These are phyloP conservation scores for Nigrospora oryzae DNA, from an alignment of 2,329 filamentous ascomycete genomes.

Conservation along the genomic window DNA sequence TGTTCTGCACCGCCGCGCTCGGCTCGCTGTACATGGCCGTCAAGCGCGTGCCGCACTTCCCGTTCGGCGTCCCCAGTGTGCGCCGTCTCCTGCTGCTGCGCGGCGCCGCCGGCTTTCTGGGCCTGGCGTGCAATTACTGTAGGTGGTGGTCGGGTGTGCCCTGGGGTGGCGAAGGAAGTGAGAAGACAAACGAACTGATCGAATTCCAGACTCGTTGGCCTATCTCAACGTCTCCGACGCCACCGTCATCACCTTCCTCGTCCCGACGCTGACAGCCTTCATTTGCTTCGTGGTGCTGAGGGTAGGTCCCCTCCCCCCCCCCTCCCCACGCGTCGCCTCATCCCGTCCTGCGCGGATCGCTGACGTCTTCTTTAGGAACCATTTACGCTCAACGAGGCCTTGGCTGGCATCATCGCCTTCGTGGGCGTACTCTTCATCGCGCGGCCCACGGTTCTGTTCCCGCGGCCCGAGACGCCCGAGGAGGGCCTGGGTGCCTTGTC, in stretches of 20 bases:
- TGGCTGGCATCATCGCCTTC: conserved; percentile 61
- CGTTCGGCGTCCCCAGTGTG: conserved; percentile 52
- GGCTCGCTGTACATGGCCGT: conserved; percentile 31
- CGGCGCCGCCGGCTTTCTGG: conserved; percentile 55
- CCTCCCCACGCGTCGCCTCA: background rate
- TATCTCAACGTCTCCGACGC: conserved; percentile 73
- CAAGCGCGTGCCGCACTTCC: conserved; percentile 48
- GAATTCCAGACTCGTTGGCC: conserved; percentile 33
- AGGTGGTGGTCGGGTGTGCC: conserved; percentile 2
- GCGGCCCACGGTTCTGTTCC: conserved; percentile 53
- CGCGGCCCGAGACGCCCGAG: conserved; percentile 5
- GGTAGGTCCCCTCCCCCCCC: conserved; percentile 8
- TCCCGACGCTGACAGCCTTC: conserved; percentile 59
- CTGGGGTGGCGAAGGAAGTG: background rate
- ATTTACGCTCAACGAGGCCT: conserved; percentile 62
- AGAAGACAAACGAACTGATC: background rate
- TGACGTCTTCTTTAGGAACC: conserved; percentile 49
- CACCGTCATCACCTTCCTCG: conserved; percentile 71
- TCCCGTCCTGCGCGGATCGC: background rate
- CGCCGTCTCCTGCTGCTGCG: conserved; percentile 54
- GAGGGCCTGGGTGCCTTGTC: no score
- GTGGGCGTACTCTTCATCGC: conserved; percentile 70
- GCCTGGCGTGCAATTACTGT: conserved; percentile 52
- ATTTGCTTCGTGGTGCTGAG: conserved; percentile 51
- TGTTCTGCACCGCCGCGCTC: conserved; percentile 26